These are phyloP conservation scores for Patellaria atrata DNA, from an alignment of 495 filamentous ascomycete genomes.

Conservation along the genomic window DNA sequence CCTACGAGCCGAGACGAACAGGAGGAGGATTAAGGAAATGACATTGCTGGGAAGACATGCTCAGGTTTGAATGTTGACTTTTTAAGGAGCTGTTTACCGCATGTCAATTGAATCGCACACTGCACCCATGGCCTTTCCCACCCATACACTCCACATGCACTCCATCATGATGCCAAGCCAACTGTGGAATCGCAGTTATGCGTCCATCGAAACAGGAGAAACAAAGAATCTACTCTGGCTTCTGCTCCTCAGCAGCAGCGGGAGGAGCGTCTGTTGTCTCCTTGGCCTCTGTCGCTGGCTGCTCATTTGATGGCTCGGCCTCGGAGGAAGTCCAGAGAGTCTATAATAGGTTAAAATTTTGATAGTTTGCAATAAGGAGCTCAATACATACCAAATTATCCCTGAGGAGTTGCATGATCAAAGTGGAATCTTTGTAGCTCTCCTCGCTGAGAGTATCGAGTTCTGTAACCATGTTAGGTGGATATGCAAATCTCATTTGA, in stretches of 20 bases:
- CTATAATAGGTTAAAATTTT: slow-evolving; percentile 32
- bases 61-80: no score
- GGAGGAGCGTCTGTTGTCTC: slow-evolving; percentile 12
- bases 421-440: slow-evolving; percentile 99
- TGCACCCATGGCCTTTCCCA: no score
- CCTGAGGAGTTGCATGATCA: slow-evolving; percentile 98
- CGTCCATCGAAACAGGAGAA: no score
- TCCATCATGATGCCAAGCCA: no score
- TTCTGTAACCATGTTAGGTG: slow-evolving; percentile 41
- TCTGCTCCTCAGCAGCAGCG: slow-evolving; percentile 20
- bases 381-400: slow-evolving; percentile 76
- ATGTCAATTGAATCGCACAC: no score
- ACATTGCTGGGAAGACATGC: no score
- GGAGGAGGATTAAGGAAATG: no score
- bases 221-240: slow-evolving; percentile 12
- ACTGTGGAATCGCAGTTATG: no score
- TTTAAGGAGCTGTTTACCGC: no score
- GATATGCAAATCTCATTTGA: slow-evolving; percentile 4
- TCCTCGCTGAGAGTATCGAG: slow-evolving; percentile 97
- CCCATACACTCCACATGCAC: no score
- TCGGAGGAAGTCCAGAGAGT: slow-evolving; percentile 99
- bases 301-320: slow-evolving; percentile 57
- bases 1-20: no score
- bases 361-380: neutral
- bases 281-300: slow-evolving; percentile 12